Percentiles rank a stretch among this genome's conserved stretches.
phyloP scores from a whole-genome alignment of 805 yeast genomes.

The Vanderwaltozyma tropicalis region DNA sequence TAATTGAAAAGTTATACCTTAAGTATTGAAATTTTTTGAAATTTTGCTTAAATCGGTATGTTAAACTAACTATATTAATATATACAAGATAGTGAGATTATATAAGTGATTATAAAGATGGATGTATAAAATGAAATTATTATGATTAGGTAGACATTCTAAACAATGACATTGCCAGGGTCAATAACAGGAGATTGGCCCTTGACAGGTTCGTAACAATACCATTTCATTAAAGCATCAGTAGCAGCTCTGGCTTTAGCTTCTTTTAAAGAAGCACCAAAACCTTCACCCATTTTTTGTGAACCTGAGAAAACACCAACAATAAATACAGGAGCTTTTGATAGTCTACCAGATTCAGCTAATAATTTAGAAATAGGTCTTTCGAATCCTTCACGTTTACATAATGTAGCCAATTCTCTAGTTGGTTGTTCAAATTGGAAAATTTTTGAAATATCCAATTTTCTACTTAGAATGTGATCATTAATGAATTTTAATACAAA shows the following conservation, averaged over 20 bases:
- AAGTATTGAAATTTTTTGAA: too few species aligned
- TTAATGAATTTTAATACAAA: slow-evolving; percentile 59
- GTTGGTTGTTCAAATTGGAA: slow-evolving; percentile 80
- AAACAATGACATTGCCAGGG: slow-evolving; percentile 37
- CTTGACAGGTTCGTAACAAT: slow-evolving; percentile 74
- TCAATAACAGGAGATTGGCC: slow-evolving; percentile 45
- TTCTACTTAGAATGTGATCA: slow-evolving; percentile 71
- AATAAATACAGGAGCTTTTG: slow-evolving; percentile 74
- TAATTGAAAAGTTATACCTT: too few species aligned
- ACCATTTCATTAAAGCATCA: slow-evolving; percentile 83
- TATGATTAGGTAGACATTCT: slow-evolving; percentile 3
- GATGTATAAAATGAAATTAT: background rate
- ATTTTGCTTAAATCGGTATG: too few species aligned
- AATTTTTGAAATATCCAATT: slow-evolving; percentile 61
- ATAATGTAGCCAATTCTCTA: slow-evolving; percentile 65
- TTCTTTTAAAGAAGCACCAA: slow-evolving; percentile 80
- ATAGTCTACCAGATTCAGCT: slow-evolving; percentile 87
- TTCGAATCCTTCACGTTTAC: slow-evolving; percentile 63
- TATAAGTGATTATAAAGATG: too few species aligned
- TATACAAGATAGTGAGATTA: too few species aligned
- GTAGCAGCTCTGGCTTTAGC: slow-evolving; percentile 90
- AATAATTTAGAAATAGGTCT: slow-evolving; percentile 73
- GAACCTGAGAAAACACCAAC: slow-evolving; percentile 86
- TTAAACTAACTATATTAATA: too few species aligned
- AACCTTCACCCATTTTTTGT: slow-evolving; percentile 84